A percentile compares a stretch with the other conserved stretches of the same genome.
These are phyloP conservation scores for Potentilla sterilis DNA, from an alignment of 306 rosid species.

Conservation along the genomic window DNA sequence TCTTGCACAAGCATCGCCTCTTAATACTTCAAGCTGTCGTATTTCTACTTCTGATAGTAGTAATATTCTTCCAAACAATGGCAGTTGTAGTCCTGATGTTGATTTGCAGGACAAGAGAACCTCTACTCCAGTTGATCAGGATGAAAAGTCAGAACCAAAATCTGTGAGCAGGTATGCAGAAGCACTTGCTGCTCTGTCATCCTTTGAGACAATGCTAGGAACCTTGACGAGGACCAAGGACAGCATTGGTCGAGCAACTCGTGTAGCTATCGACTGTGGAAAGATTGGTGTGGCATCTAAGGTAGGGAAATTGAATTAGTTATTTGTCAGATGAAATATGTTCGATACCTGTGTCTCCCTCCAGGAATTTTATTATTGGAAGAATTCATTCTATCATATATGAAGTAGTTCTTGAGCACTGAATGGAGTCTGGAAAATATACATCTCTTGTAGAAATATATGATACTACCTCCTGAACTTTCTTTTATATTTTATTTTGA, in stretches of 20 bases:
- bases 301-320: conserved; percentile 42
- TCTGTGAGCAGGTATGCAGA: conserved; percentile 59
- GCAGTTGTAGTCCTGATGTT: conserved; percentile 81
- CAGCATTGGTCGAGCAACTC: conserved; percentile 95
- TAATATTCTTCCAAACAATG: conserved; percentile 59
- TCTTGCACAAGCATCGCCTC: conserved; percentile 61
- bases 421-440: background rate
- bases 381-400: no score
- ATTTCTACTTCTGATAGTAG: conserved; percentile 72
- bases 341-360: background rate
- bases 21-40: conserved; percentile 47
- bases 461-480: background rate
- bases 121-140: conserved; percentile 42
- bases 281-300: conserved; percentile 78
- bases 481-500: background rate
- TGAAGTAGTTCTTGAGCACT: background rate
- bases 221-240: conserved; percentile 90
- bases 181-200: conserved; percentile 61
- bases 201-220: conserved; percentile 79
- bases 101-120: conserved; percentile 49
- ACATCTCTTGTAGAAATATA: background rate
- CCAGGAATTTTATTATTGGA: background rate
- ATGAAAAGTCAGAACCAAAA: conserved; percentile 55
- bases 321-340: background rate
- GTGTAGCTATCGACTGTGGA: conserved; percentile 89